Base-by-base conservation (phyloP, 352 stramenopile genomes). In the Pythium monospermum region DNA sequence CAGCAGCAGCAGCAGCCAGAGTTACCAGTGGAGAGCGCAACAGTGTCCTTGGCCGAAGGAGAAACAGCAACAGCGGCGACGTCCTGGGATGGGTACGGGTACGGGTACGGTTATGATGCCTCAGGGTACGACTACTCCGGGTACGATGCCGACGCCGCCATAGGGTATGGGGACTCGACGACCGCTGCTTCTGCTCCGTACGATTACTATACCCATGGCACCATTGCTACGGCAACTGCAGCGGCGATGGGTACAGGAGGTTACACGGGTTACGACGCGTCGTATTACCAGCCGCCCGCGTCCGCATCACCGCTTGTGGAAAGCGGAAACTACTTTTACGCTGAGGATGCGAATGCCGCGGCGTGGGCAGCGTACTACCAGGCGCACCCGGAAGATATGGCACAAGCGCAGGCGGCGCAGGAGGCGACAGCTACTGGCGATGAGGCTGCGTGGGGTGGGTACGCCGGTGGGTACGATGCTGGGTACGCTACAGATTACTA, bases 351-450 rank as follows among this genome's bases (percentile, higher is more conserved):
- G 16, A 74, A 74, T 41, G 53, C 62, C 3, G 49, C 33, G 6
- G 54, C 61, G 10, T 74, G 66, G 66, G 45, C 60, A 21, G 50
- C 49, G 36, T 71, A 74, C 52, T 61, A 68, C 27, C 47, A 64
- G 26, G 37, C 52, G 2, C 44, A 57, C 33, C 45, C 51, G 18
- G 47, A 57, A 31, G 40, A 39, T 13, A 11, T 35, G 16, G 18
- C n/a, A n/a, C n/a, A n/a, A n/a, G 11, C n/a, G 10, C 15, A 2
- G 27, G 37, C n/a, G 11, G 2, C 12, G 26, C 42, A 7, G 30
- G 28, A 25, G 8, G 33, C n/a, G 49, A 53, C 44, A 36, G 43
- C 41, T 41, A 25, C 37, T 31, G 10, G 6, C 22, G 3, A 30
- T 41, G 28, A 25, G 10, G n/a, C 13, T 12, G 12, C 22, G 30